These are phyloP conservation scores for Ganoderma multipileum DNA, from an alignment of 1,284 basidiomycete species.

Conservation along the genomic window DNA sequence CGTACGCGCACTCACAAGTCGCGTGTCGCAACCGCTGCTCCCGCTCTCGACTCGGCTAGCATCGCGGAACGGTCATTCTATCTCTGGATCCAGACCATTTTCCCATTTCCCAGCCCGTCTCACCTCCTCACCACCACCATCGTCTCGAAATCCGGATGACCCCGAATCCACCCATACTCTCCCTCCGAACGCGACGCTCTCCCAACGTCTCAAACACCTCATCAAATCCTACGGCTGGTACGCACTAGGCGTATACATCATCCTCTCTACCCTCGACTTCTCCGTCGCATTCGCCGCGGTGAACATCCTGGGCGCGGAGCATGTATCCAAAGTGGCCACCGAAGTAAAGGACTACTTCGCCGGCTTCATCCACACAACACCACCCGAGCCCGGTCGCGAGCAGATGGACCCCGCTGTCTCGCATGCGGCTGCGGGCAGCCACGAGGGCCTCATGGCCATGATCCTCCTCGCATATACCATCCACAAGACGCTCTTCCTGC, in stretches of 20 bases:
- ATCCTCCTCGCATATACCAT: constrained; percentile 92
- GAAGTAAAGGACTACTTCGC: constrained; percentile 60
- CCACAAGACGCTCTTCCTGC: constrained; percentile 95
- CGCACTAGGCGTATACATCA: constrained; percentile 85
- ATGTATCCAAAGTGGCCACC: constrained; percentile 76
- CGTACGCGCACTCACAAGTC: constrained; percentile 42
- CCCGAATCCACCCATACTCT: constrained; percentile 25
- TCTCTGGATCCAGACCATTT: constrained; percentile 51
- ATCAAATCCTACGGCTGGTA: constrained; percentile 95
- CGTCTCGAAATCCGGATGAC: constrained; percentile 30
- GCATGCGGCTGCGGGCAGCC: constrained; percentile 42
- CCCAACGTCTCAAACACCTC: constrained; percentile 83
- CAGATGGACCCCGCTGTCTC: constrained; percentile 51
- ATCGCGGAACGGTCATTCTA: constrained; percentile 27
- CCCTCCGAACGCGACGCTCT: constrained; percentile 60
- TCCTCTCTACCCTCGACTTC: constrained; percentile 81
- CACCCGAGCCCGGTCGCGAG: constrained; percentile 70
- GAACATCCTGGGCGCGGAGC: constrained; percentile 89
- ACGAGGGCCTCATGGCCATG: constrained; percentile 89
- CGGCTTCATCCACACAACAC: constrained; percentile 53
- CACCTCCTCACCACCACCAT: constrained; percentile 37
- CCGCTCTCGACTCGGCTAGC: constrained; percentile 43
- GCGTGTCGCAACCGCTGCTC: constrained; percentile 47
- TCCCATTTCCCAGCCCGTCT: constrained; percentile 55
- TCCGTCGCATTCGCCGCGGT: constrained; percentile 84